Base-by-base conservation (phyloP, 2,329 filamentous ascomycete species). In the Botrytis hyacinthi region DNA sequence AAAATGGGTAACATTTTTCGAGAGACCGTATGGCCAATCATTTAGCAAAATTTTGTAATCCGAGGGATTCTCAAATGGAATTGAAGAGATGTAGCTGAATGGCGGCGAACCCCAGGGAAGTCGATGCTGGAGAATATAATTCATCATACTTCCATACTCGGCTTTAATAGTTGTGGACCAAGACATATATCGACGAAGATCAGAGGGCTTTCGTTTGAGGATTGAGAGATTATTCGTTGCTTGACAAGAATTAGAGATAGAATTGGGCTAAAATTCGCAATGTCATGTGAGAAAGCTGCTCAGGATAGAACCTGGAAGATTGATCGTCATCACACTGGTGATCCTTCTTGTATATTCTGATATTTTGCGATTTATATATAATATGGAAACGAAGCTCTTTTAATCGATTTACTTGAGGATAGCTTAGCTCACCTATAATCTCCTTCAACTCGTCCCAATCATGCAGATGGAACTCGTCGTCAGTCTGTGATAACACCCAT, bases 11-110 rank as follows among this genome's bases (percentile, higher is more conserved):
- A 91, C 88, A 71, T 86, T 86, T 0, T 85, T 80, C 0, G 85
- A 85, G 67, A 97, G 84, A 5, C 93, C 94, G 79, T 98, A 98
- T 0, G 95, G 95, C 95, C 94, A 98, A 85, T 98, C 95, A 79
- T 98, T 98, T 80, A 90, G 86, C 62, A 97, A 84, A 70, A 97
- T 91, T 75, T 89, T 90, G 81, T 87, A 91, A 81, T 91, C 89
- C 48, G 85, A 85, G 6, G 85, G 80, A 61, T 87, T 83, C 37
- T 84, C 81, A 76, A 91, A 89, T 16, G 88, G 88, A 7, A 75
- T 73, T 12, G 74, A 37, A 14, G 79, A 80, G 42, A 42, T 63
- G 35, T 40, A 84, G 78, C 81, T 84, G 80, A 90, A 91, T 7
- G 89, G 88, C 26, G 87, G 86, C 44, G 80, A 76, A 2, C 88